phyloP scores from a whole-genome alignment of 2,329 filamentous ascomycete species.

The Scleromitrula shiraiana region DNA sequence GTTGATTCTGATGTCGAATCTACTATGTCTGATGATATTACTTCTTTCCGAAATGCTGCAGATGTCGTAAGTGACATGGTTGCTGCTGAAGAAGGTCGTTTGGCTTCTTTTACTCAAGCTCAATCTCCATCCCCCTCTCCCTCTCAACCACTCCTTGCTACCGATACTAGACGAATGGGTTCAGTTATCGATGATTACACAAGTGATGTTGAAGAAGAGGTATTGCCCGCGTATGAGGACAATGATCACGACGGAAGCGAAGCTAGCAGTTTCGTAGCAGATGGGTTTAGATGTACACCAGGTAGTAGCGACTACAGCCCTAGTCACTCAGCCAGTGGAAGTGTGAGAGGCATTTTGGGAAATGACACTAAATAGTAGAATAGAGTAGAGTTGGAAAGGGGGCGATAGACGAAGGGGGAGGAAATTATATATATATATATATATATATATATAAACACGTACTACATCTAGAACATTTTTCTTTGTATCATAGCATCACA shows the following conservation, averaged over 20 bases:
- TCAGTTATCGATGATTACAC: not conserved
- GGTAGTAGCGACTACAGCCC: conserved; percentile 22
- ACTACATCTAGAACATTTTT: not conserved
- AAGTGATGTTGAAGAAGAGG: not conserved
- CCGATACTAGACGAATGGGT: not conserved
- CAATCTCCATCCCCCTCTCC: not conserved
- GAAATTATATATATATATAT: not conserved
- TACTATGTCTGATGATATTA: conserved; percentile 20
- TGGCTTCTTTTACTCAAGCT: not conserved
- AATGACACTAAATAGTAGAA: conserved; percentile 19
- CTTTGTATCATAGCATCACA: not conserved
- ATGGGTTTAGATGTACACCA: conserved; percentile 26
- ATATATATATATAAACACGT: not conserved
- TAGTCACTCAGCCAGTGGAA: conserved; percentile 14
- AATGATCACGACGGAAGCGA: conserved; percentile 14
- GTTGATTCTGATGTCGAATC: conserved; percentile 18
- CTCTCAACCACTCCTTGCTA: not conserved
- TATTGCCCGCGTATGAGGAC: conserved; percentile 8
- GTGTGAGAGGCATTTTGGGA: conserved; percentile 23
- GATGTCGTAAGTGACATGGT: conserved; percentile 22
- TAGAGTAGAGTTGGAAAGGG: not conserved
- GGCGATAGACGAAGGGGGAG: not conserved
- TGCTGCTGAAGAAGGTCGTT: conserved; percentile 11
- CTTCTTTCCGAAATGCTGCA: conserved; percentile 18
- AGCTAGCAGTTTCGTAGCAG: conserved; percentile 17